These are phyloP conservation scores for Trypanosoma cruzi DNA, from an alignment of 208 protist genomes.

Conservation along the genomic window DNA sequence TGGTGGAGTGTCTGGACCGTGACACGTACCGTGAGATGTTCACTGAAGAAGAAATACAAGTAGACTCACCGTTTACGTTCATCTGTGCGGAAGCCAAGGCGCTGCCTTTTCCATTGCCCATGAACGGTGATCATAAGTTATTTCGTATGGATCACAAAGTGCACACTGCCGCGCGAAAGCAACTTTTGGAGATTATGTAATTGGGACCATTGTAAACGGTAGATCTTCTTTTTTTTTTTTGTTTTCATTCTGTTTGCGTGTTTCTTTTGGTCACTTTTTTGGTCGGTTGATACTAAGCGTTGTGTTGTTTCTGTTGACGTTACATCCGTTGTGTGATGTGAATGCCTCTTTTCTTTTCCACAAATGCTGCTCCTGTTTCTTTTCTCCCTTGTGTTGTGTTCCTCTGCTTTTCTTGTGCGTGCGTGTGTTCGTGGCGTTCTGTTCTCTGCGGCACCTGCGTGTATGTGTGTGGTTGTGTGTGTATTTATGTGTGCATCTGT, in stretches of 20 bases:
- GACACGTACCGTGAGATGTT: slow-evolving; percentile 64
- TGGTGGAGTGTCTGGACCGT: slow-evolving; percentile 75
- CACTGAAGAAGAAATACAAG: slow-evolving; percentile 57
- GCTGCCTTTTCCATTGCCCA: slow-evolving; percentile 87
- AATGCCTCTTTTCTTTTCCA: no score
- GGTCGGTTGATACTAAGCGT: not conserved
- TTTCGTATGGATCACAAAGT: slow-evolving; percentile 83
- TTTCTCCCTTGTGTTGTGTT: not conserved
- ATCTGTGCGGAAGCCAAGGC: slow-evolving; percentile 81
- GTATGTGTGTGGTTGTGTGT: not conserved
- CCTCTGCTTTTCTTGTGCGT: slow-evolving; percentile 8
- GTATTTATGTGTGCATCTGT: no score
- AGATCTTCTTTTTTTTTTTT: slow-evolving; percentile 3
- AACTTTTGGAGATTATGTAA: slow-evolving; percentile 63
- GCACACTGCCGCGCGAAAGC: slow-evolving; percentile 66
- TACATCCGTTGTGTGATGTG: not conserved
- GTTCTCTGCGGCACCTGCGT: not conserved
- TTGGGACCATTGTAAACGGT: not conserved
- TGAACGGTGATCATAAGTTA: slow-evolving; percentile 91
- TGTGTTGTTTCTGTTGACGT: no score
- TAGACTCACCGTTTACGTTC: slow-evolving; percentile 84
- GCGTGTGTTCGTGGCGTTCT: not conserved
- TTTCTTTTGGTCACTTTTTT: slow-evolving; percentile 10
- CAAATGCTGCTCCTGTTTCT: no score
- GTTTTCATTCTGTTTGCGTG: not conserved